Evolutionary conservation across 2,329 filamentous ascomycete species (phyloP), one percentile per base, ranked within the genome.

Genomic region (Trichoderma polysporum): DNA sequence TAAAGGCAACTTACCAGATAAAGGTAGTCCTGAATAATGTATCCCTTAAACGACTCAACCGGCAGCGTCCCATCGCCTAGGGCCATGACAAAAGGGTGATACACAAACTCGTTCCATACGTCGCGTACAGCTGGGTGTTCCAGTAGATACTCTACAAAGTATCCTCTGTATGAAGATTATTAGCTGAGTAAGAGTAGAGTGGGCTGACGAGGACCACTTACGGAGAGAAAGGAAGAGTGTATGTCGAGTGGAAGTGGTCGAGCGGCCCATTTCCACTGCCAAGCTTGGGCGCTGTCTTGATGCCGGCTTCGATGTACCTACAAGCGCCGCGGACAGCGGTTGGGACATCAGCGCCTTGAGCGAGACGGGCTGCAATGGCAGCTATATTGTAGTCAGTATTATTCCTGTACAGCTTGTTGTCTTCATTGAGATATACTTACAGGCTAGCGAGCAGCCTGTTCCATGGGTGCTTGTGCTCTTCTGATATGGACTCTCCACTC

Each of bases 361-460:
- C 84, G 8, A 94, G 77, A 68, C 91, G 90, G n/a, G 89, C 90
- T 1, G 91, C 88, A 72, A 94, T 91, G 3, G 91, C 90, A 69
- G 91, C 88, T 89, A 31, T 13, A 22, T 5, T 25, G 22, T 12
- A 27, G 10, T 29, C 0, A 56, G 8, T 3, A 66, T 33, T 68
- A 63, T 9, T 2, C 4, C 33, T 19, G 4, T 8, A 9, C 12
- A 3, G 17, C 22, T 31, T 7, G 1, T 22, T 56, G 17, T 19
- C n/a, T 29, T 12, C 37, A 13, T 27, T 29, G 12, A 39, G 5
- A 45, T 29, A n/a, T 6, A 15, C 88, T 81, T 78, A 91, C 90
- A 97, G 47, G 95, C 95, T 68, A 98, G 84, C 10, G 93, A 96
- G 75, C 95, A 99, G 4, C 95, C 95, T 0, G 95, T 98, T 0